Percentiles rank a stretch among this genome's conserved stretches.
phyloP scores from a whole-genome alignment of 306 rosid species.

The Vigna mungo region DNA sequence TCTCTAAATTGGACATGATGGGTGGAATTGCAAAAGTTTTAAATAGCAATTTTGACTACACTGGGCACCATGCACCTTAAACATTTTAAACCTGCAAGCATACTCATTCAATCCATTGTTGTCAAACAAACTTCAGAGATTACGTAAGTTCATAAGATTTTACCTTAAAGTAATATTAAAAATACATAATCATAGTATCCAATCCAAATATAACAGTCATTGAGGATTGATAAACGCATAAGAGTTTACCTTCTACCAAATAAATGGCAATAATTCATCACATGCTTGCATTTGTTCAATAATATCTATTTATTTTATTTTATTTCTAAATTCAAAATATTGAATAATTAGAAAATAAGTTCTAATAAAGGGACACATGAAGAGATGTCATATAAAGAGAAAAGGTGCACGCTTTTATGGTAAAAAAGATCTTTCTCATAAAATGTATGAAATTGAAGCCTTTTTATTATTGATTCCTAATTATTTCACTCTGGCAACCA shows the following conservation, averaged over 20 bases:
- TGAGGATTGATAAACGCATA: not conserved
- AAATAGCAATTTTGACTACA: too few species aligned
- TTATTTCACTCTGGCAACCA: not conserved
- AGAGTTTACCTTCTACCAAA: not conserved
- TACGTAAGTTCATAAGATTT: not conserved
- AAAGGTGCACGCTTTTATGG: not conserved
- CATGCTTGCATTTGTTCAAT: not conserved
- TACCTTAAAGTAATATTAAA: not conserved
- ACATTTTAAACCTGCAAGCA: constrained; percentile 8
- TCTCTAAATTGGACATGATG: too few species aligned
- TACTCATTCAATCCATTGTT: not conserved
- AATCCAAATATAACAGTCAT: not conserved
- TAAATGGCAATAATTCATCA: constrained; percentile 18
- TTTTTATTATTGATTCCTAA: not conserved
- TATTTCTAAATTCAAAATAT: not conserved
- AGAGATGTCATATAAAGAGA: not conserved
- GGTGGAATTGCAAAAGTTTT: too few species aligned
- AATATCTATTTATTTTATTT: not conserved
- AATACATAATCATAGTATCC: not conserved
- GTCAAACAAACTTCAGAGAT: not conserved
- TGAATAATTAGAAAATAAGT: not conserved
- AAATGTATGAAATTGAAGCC: not conserved
- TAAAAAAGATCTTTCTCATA: not conserved
- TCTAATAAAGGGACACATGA: not conserved
- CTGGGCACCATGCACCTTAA: constrained; percentile 11